These are phyloP conservation scores for Coemansia sp. DNA, from an alignment of 192 early-diverging fungal genomes.

Conservation along the genomic window DNA sequence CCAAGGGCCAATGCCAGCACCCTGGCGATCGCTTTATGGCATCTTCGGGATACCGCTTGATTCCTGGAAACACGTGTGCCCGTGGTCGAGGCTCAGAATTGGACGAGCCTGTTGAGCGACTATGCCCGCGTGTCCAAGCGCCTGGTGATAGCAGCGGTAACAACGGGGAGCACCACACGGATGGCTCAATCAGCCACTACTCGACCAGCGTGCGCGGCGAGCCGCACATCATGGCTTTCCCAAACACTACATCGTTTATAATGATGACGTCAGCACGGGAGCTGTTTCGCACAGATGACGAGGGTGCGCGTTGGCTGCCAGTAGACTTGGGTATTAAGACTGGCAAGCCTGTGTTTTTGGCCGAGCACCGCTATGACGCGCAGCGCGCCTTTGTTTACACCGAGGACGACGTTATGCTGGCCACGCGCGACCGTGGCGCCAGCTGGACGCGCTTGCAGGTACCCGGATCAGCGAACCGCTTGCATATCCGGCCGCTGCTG, in stretches of 20 bases:
- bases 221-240: slow-evolving; percentile 64
- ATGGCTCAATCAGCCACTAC: slow-evolving; percentile 31
- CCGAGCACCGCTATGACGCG: slow-evolving; percentile 69
- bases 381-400: slow-evolving; percentile 67
- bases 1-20: slow-evolving; percentile 63
- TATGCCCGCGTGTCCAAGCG: slow-evolving; percentile 48
- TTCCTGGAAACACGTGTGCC: slow-evolving; percentile 82
- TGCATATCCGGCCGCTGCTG: slow-evolving; percentile 65
- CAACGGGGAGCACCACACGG: not conserved
- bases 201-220: slow-evolving; percentile 44
- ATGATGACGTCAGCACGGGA: slow-evolving; percentile 60
- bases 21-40: slow-evolving; percentile 66
- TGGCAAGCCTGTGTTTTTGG: slow-evolving; percentile 55
- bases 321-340: slow-evolving; percentile 45
- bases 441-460: slow-evolving; percentile 57
- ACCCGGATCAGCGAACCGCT: slow-evolving; percentile 60
- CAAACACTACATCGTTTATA: slow-evolving; percentile 64
- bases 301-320: slow-evolving; percentile 70
- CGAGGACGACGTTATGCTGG: slow-evolving; percentile 49
- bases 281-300: slow-evolving; percentile 69
- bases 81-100: slow-evolving; percentile 42
- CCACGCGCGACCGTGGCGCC: slow-evolving; percentile 62
- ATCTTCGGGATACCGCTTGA: slow-evolving; percentile 74
- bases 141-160: slow-evolving; percentile 13
- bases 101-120: slow-evolving; percentile 61